phyloP scores from a whole-genome alignment of 2,329 filamentous ascomycete species.

The Corynespora cassiicola region DNA sequence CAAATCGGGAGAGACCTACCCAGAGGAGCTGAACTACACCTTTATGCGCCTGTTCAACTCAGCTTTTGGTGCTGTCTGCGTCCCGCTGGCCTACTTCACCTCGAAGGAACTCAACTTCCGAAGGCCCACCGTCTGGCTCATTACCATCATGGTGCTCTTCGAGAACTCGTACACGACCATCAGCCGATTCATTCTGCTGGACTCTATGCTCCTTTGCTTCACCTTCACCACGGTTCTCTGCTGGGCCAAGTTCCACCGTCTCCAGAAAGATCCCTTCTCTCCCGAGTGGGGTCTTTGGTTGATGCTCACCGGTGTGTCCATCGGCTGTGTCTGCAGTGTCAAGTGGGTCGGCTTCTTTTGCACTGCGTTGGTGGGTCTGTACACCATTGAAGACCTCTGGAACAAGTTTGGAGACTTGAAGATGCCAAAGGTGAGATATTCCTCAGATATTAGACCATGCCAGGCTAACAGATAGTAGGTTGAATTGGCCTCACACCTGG shows the following conservation, averaged over 20 bases:
- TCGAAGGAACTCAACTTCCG: constrained; percentile 88
- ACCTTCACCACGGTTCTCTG: constrained; percentile 97
- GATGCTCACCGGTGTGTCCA: constrained; percentile 89
- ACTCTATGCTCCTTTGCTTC: constrained; percentile 98
- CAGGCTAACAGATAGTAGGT: constrained; percentile 51
- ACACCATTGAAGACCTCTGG: constrained; percentile 97
- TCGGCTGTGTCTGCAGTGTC: constrained; percentile 97
- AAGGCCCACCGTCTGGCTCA: constrained; percentile 88
- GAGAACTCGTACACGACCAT: constrained; percentile 99
- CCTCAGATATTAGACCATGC: background rate
- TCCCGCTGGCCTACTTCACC: constrained; percentile 94
- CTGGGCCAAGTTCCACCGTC: constrained; percentile 95
- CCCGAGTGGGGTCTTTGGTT: constrained; percentile 95
- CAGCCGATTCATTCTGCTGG: constrained; percentile 95
- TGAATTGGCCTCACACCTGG: constrained; percentile 77
- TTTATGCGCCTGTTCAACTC: constrained; percentile 99
- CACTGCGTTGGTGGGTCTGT: constrained; percentile 91
- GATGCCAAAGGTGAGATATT: constrained; percentile 74
- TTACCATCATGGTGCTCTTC: constrained; percentile 96
- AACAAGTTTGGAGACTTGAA: constrained; percentile 94
- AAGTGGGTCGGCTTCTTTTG: constrained; percentile 98
- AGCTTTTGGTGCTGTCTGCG: constrained; percentile 88
- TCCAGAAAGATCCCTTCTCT: constrained; percentile 85
- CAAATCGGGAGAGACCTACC: constrained; percentile 97
- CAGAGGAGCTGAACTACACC: constrained; percentile 91